A percentile compares a stretch with the other conserved stretches of the same genome.
Evolutionary conservation across 129 eudicot genomes (phyloP).

Genomic region (Tagetes erecta): DNA sequence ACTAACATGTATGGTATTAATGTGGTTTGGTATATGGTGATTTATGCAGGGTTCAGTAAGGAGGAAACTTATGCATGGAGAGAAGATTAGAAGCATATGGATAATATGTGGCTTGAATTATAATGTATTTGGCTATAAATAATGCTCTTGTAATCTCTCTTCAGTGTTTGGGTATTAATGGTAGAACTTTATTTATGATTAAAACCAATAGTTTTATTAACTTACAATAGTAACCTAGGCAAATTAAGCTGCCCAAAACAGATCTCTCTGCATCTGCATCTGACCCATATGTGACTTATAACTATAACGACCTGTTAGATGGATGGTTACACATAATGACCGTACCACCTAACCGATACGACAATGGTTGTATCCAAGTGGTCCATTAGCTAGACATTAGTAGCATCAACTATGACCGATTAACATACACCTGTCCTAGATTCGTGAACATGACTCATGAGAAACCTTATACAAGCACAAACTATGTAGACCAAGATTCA

Average conservation of each 20-base stretch:
- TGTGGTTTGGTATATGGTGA: not conserved
- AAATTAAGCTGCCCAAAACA: too few relatives aligned
- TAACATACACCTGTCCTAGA: too few relatives aligned
- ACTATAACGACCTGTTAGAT: too few relatives aligned
- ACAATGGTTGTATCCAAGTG: too few relatives aligned
- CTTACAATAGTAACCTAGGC: not conserved
- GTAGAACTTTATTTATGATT: not conserved
- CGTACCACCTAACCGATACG: too few relatives aligned
- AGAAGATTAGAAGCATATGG: constrained; percentile 1
- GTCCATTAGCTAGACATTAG: too few relatives aligned
- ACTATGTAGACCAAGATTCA: not conserved
- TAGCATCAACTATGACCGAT: too few relatives aligned
- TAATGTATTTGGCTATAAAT: constrained; percentile 1
- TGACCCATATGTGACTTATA: too few relatives aligned
- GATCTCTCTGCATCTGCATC: too few relatives aligned
- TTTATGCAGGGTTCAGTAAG: constrained; percentile 14
- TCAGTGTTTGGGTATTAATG: not conserved
- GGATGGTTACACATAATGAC: too few relatives aligned
- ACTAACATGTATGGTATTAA: not conserved
- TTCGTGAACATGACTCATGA: not conserved
- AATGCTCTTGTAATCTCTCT: not conserved
- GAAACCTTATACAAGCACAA: not conserved
- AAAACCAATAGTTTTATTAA: not conserved
- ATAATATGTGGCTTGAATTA: not conserved
- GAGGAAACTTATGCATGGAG: constrained; percentile 11